A percentile compares a stretch with the other conserved stretches of the same genome.
Evolutionary conservation across 805 yeast species (phyloP).

Genomic region (Zygotorulaspora danielsina): DNA sequence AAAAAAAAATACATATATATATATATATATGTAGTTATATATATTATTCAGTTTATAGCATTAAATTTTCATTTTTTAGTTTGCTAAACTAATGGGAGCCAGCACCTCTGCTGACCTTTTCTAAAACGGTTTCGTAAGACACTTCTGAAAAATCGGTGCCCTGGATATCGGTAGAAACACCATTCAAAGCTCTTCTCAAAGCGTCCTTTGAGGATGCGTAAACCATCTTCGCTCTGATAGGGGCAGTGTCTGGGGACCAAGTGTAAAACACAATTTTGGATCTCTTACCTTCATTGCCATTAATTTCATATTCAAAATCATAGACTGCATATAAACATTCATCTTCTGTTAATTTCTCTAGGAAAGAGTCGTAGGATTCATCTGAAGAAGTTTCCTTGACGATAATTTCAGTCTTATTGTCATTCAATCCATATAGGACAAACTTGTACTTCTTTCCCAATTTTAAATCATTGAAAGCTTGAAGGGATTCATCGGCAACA

Average conservation of each 20-base stretch:
- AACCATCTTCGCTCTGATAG: slow-evolving; percentile 93
- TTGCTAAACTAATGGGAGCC: slow-evolving; percentile 45
- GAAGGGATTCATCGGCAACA: slow-evolving; percentile 84
- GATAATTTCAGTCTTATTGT: slow-evolving; percentile 81
- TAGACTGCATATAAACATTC: slow-evolving; percentile 96
- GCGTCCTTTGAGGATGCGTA: slow-evolving; percentile 99
- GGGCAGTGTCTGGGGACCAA: slow-evolving; percentile 98
- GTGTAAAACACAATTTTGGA: slow-evolving; percentile 65
- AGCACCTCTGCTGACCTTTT: slow-evolving; percentile 80
- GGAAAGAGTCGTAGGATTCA: slow-evolving; percentile 74
- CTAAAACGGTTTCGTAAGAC: slow-evolving; percentile 88
- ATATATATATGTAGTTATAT: background rate
- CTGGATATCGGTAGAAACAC: slow-evolving; percentile 90
- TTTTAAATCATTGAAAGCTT: slow-evolving; percentile 93
- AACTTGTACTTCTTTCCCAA: slow-evolving; percentile 86
- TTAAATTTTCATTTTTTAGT: slow-evolving; percentile 1
- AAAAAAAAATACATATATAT: background rate
- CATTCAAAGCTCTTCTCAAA: slow-evolving; percentile 93
- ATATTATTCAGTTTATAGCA: background rate
- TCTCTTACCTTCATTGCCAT: slow-evolving; percentile 92
- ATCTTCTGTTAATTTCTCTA: slow-evolving; percentile 87
- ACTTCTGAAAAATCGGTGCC: slow-evolving; percentile 98
- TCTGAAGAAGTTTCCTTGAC: slow-evolving; percentile 81
- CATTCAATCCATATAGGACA: slow-evolving; percentile 76
- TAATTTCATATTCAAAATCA: slow-evolving; percentile 92